Base-by-base conservation (phyloP, 23 red algal species). In the Gracilaria gracilis region DNA sequence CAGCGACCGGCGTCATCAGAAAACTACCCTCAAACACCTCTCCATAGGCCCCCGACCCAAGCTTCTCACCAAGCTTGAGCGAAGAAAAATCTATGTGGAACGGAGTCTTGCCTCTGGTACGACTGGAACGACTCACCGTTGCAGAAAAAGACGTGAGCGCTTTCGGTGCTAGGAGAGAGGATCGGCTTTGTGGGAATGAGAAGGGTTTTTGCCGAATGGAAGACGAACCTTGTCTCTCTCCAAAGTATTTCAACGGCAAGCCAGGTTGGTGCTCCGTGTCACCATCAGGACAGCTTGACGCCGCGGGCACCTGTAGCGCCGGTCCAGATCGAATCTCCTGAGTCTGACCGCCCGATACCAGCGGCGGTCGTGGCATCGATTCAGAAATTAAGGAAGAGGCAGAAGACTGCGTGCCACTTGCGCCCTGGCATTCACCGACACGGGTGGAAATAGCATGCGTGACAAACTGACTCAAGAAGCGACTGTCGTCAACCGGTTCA, bases 51-150 rank as follows among this genome's bases (percentile, higher is more conserved):
- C 95, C 95, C 25, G 93, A 80, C 15, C 95, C 95, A 65, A 98
- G 84, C 38, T 85, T 94, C 47, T 87, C 39, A 37, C 83, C 89
- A 33, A 98, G 83, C 33, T 62, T 53, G 8, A 98, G 73, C 31
- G 84, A 73, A 37, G 80, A 72, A 55, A 90, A 97, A 44, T 97
- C 95, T 31, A 97, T 97, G 17, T 80, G 82, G 73, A 97, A 97
- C 11, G 95, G 95, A 23, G 64, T 29, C 19, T 61, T 81, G 38
- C 13, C 46, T 11, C 39, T 64, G 8, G 65, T 48, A 55, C 24
- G n/a, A 29, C 28, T 58, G 47, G 46, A 50, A 42, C 77, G 77
- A 40, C 57, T 59, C 47, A 81, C 77, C 1, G 21, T 50, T 57
- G 59, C 25, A 9, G 19, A n/a, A 27, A 25, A 44, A 4, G 21